Conservation (phyloP, 2,329 filamentous ascomycete species). For the Penicillium sp. region DNA sequence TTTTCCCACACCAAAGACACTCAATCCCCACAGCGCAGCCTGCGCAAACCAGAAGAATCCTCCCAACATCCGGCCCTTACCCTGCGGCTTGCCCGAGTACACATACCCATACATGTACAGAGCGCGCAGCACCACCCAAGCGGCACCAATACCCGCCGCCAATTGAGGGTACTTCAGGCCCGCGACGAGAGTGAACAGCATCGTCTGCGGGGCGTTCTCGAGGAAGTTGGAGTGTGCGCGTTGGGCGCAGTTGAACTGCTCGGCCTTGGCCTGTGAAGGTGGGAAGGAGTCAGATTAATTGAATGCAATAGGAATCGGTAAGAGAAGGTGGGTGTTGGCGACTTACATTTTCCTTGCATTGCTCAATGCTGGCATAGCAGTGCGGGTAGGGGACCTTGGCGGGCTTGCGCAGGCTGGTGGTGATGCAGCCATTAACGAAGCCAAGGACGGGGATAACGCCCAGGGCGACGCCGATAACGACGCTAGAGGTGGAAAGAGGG, state of each 20-base stretch:
- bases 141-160: constrained; percentile 50
- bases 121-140: constrained; percentile 56
- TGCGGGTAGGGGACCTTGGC: constrained; percentile 62
- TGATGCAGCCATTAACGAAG: constrained; percentile 55
- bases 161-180: constrained; percentile 58
- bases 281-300: constrained; percentile 25
- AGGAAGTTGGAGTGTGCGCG: constrained; percentile 63
- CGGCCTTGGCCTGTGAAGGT: constrained; percentile 43
- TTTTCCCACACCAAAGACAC: constrained; percentile 41
- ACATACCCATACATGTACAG: constrained; percentile 56
- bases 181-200: constrained; percentile 57
- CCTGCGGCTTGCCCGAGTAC: constrained; percentile 43
- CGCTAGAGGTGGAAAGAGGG: constrained; percentile 44
- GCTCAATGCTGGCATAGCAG: constrained; percentile 59
- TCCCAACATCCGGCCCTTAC: constrained; percentile 43
- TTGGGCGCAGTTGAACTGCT: constrained; percentile 59
- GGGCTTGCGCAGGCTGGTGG: constrained; percentile 52
- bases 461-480: constrained; percentile 59
- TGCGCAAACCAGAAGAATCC: constrained; percentile 46
- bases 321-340: not conserved
- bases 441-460: constrained; percentile 58
- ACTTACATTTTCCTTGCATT: constrained; percentile 54
- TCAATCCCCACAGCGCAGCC: constrained; percentile 45
- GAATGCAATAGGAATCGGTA: not conserved
- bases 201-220: constrained; percentile 59